A percentile compares a stretch with the other conserved stretches of the same genome.
Evolutionary conservation across 768 basidiomycete genomes (phyloP).

Genomic region (Suillus clintonianus): DNA sequence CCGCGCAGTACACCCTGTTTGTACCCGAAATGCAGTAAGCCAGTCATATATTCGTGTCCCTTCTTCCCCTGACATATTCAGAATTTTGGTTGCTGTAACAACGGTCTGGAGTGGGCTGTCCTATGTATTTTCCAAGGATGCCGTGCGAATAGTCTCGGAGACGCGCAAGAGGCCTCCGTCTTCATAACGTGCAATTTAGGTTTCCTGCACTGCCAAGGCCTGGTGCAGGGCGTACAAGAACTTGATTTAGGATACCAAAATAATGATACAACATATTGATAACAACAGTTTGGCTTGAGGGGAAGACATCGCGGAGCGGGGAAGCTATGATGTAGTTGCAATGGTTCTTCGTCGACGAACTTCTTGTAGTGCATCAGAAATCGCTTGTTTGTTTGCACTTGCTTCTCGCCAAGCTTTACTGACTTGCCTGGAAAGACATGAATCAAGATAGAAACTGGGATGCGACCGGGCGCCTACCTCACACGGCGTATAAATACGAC

Average conservation of each 20-base stretch:
- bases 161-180: slow-evolving; percentile 33
- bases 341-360: slow-evolving; percentile 55
- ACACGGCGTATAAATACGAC: slow-evolving; percentile 66
- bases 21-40: slow-evolving; percentile 78
- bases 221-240: neutral
- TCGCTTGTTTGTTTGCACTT: slow-evolving; percentile 56
- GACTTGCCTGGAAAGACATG: slow-evolving; percentile 46
- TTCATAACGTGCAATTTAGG: slow-evolving; percentile 3
- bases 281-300: neutral
- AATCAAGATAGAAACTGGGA: neutral
- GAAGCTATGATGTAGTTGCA: slow-evolving; percentile 11
- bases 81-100: slow-evolving; percentile 85
- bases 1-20: slow-evolving; percentile 52
- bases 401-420: slow-evolving; percentile 68
- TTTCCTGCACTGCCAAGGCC: neutral
- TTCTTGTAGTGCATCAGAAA: slow-evolving; percentile 69
- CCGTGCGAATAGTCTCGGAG: slow-evolving; percentile 60
- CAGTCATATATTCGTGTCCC: neutral
- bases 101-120: slow-evolving; percentile 92
- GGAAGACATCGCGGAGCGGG: neutral
- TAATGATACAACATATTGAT: slow-evolving; percentile 17
- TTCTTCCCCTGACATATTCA: slow-evolving; percentile 29
- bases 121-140: slow-evolving; percentile 75
- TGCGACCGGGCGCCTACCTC: slow-evolving; percentile 46
- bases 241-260: slow-evolving; percentile 11